These are phyloP conservation scores for Perkinsus marinus DNA, from an alignment of 169 alveolate species.

Conservation along the genomic window DNA sequence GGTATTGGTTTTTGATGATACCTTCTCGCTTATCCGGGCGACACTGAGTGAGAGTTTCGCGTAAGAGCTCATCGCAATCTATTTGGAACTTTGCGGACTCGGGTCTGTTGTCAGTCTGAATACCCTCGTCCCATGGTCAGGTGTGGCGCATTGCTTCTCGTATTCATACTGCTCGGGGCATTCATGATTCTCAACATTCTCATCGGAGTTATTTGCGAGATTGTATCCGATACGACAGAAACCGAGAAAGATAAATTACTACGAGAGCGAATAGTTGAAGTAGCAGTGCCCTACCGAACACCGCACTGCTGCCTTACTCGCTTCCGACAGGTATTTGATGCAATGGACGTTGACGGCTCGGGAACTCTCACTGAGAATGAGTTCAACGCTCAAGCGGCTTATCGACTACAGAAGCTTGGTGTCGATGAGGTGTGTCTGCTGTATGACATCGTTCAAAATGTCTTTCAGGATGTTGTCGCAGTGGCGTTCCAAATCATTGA, in stretches of 20 bases:
- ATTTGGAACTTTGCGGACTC: neutral
- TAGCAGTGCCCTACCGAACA: neutral
- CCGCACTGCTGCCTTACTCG: neutral
- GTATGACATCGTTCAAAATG: neutral
- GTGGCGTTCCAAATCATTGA: neutral
- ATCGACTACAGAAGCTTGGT: neutral
- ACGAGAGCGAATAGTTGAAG: neutral
- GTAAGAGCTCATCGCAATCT: neutral
- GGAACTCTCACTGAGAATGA: neutral
- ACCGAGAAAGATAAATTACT: neutral
- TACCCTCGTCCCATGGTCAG: too few species aligned
- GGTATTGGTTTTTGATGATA: constrained; percentile 1
- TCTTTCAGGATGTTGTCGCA: neutral
- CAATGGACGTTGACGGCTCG: neutral
- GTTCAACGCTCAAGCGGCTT: neutral
- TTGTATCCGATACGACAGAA: neutral
- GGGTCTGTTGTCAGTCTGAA: too few species aligned
- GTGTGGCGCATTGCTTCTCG: neutral
- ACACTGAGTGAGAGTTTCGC: neutral
- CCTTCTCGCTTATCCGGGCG: neutral
- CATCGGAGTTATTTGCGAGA: constrained; percentile 7
- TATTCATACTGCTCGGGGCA: constrained; percentile 1
- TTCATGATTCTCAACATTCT: constrained; percentile 6
- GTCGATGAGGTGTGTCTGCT: neutral
- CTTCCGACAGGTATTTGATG: neutral